These are phyloP conservation scores for Aspergillus sp. DNA, from an alignment of 2,329 filamentous ascomycete species.

Conservation along the genomic window DNA sequence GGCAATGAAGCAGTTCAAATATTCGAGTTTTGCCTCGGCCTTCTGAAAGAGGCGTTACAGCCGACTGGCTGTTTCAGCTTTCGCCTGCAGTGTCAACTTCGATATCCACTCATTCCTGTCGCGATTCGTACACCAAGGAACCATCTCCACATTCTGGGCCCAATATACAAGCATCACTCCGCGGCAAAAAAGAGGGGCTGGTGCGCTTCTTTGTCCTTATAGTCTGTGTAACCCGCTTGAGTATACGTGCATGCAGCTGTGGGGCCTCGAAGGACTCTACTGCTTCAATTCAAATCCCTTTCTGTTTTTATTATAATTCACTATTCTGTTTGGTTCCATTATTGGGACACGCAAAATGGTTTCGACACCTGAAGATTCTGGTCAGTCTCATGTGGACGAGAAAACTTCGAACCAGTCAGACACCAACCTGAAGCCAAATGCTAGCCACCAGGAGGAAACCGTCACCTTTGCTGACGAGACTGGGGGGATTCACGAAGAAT, in stretches of 20 bases:
- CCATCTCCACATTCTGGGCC: not conserved
- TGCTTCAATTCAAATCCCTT: not conserved
- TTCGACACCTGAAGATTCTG: conserved; percentile 13
- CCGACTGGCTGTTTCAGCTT: conserved; percentile 13
- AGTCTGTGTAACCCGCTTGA: conserved; percentile 4
- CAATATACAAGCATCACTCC: conserved; percentile 10
- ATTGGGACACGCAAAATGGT: not conserved
- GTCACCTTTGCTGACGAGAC: conserved; percentile 49
- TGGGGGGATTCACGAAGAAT: conserved; percentile 25
- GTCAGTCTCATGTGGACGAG: conserved; percentile 26
- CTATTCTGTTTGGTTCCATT: no score
- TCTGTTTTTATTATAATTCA: no score
- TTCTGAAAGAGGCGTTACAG: conserved; percentile 15
- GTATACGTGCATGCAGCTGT: not conserved
- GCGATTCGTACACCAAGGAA: not conserved
- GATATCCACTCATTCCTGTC: not conserved
- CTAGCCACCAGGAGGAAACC: conserved; percentile 49
- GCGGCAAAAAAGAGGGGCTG: not conserved
- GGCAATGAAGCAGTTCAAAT: conserved; percentile 10
- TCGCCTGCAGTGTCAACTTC: conserved; percentile 16
- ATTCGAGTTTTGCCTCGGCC: conserved; percentile 27
- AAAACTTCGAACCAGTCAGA: conserved; percentile 28
- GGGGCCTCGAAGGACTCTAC: not conserved
- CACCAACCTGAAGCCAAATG: conserved; percentile 29
- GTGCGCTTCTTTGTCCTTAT: not conserved